Conservation (phyloP, 768 basidiomycete species). For the Tylopilus sp. region DNA sequence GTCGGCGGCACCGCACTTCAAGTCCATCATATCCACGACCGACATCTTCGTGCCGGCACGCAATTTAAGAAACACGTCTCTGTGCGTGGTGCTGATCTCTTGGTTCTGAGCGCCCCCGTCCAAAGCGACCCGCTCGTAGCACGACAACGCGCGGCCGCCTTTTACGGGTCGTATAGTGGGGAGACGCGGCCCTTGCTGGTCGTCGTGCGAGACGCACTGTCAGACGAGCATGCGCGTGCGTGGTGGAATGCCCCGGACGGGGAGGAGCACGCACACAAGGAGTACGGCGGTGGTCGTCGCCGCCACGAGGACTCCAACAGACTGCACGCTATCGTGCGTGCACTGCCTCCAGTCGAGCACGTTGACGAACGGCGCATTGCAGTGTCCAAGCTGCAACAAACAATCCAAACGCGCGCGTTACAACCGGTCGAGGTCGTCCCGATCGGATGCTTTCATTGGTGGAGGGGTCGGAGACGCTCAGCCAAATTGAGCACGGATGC, state of each 20-base stretch:
- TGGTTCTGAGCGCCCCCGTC: conserved; percentile 22
- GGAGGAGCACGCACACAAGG: conserved; percentile 4
- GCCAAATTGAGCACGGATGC: background rate
- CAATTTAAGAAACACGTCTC: conserved; percentile 25
- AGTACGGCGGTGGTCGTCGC: background rate
- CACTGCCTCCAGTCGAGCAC: conserved; percentile 13
- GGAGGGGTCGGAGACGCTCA: conserved; percentile 7
- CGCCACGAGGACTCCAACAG: background rate
- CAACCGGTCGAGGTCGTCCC: conserved; percentile 20
- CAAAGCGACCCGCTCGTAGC: background rate
- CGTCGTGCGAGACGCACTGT: conserved; percentile 20
- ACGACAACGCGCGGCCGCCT: conserved; percentile 15
- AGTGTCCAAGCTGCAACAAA: conserved; percentile 8
- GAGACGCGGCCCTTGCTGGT: conserved; percentile 26
- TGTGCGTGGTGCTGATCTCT: conserved; percentile 23
- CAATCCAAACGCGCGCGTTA: conserved; percentile 22
- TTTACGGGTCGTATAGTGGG: conserved; percentile 23
- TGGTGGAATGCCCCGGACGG: conserved; percentile 21
- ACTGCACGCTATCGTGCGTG: conserved; percentile 22
- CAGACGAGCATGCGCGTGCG: conserved; percentile 15
- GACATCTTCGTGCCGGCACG: conserved; percentile 18
- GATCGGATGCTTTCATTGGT: conserved; percentile 21
- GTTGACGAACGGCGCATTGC: background rate
- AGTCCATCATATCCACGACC: conserved; percentile 20
- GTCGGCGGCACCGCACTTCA: conserved; percentile 13